Evolutionary conservation across 1,284 basidiomycete species (phyloP), one percentile per base, ranked within the genome.

Genomic region (Puccinia triticina): DNA sequence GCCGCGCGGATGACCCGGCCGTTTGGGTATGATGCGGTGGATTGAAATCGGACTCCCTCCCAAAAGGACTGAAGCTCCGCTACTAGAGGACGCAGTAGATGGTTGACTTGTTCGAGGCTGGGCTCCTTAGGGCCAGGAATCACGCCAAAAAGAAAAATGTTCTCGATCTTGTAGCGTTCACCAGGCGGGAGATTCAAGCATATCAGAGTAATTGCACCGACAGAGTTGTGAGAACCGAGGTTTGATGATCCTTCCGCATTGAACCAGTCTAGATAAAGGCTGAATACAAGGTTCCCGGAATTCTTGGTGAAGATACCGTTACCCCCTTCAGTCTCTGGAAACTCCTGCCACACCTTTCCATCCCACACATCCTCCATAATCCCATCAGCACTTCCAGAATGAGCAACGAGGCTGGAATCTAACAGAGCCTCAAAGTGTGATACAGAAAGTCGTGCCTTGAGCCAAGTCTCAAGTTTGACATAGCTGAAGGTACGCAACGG

Each of bases 71-170:
- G 21, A 32, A 77, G 37, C 26, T 82, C 80, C 21, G 86, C 83
- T 4, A 88, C 84, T 10, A 88, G 61, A 1, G 86, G 86, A 23
- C 55, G 16, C 0, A 88, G 53, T 71, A 86, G 85, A 40, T 86
- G 85, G 71, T 88, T 88, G 50, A 88, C 74, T 26, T 85, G 66
- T 11, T 84, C 67, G 2, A 82, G 37, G 10, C 40, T 69, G 0
- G 84, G 85, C 61, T 85, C 83, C 7, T 34, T 37, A 4, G 83
- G 84, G 1, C 85, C 85, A 18, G 86, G 88, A 87, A 86, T 86
- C 14, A 64, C n/a, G 10, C 61, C 61, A 64, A n/a, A n/a, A n/a
- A n/a, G n/a, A n/a, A n/a, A n/a, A n/a, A n/a, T n/a, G n/a, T n/a
- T n/a, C n/a, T n/a, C n/a, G n/a, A n/a, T n/a, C n/a, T n/a, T n/a